phyloP scores from a whole-genome alignment of 352 stramenopile genomes.

The Phytophthora palmivora region DNA sequence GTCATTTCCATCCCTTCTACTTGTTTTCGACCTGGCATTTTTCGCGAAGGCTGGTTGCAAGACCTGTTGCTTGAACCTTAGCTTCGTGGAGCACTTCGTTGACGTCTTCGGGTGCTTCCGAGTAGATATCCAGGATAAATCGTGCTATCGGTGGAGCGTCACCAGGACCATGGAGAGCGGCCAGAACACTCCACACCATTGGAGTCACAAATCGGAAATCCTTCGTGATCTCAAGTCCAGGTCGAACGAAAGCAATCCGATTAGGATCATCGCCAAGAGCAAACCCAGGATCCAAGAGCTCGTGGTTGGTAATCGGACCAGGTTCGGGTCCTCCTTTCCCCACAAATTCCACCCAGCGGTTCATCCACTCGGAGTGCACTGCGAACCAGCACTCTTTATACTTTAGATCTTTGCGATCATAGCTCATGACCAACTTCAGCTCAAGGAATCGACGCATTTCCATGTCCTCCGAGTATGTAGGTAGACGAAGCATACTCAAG shows the following conservation, averaged over 20 bases:
- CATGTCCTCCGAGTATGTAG: slow-evolving; percentile 56
- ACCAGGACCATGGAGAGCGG: slow-evolving; percentile 63
- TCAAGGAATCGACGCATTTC: slow-evolving; percentile 63
- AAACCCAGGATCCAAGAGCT: slow-evolving; percentile 48
- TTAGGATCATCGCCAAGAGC: slow-evolving; percentile 30
- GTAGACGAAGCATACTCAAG: slow-evolving; percentile 21
- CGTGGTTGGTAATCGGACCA: slow-evolving; percentile 65
- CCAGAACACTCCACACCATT: slow-evolving; percentile 78
- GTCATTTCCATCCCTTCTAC: slow-evolving; percentile 1
- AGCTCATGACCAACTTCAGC: slow-evolving; percentile 58
- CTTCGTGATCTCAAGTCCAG: slow-evolving; percentile 50
- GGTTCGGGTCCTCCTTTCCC: slow-evolving; percentile 50
- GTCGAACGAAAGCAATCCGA: slow-evolving; percentile 47
- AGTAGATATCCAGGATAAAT: slow-evolving; percentile 41
- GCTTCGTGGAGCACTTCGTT: slow-evolving; percentile 36
- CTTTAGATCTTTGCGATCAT: slow-evolving; percentile 60
- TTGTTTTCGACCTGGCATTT: slow-evolving; percentile 45
- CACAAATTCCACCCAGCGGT: slow-evolving; percentile 65
- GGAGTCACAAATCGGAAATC: slow-evolving; percentile 78
- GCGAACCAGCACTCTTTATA: slow-evolving; percentile 81
- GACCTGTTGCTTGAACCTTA: slow-evolving; percentile 37
- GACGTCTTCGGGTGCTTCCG: slow-evolving; percentile 40
- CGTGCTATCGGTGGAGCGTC: slow-evolving; percentile 51
- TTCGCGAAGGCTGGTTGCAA: slow-evolving; percentile 44
- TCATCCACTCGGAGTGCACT: slow-evolving; percentile 69